These are phyloP conservation scores for Skeletonema grethae DNA, from an alignment of 108 stramenopile genomes.

Conservation along the genomic window DNA sequence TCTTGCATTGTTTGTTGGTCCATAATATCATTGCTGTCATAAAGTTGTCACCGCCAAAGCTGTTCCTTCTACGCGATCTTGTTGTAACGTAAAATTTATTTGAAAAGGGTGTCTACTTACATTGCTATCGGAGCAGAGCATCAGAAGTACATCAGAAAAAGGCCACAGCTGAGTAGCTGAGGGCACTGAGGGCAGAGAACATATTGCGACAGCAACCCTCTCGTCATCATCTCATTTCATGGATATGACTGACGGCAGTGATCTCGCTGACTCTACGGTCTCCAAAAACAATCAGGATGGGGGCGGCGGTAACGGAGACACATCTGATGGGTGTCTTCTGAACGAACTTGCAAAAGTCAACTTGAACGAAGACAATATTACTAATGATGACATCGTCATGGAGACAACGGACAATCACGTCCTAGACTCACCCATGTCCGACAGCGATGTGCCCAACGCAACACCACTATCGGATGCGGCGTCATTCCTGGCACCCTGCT, in stretches of 20 bases:
- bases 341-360: constrained; percentile 1
- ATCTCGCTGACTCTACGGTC: neutral
- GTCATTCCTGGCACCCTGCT: neutral
- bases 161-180: too few species aligned
- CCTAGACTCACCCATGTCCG: neutral
- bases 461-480: constrained; percentile 2
- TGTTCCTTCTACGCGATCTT: too few species aligned
- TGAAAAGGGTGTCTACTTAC: too few species aligned
- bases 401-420: neutral
- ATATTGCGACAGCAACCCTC: neutral
- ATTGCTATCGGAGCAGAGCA: too few species aligned
- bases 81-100: too few species aligned
- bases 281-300: neutral
- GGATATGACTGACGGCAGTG: neutral
- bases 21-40: too few species aligned
- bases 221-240: neutral
- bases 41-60: too few species aligned
- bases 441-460: constrained; percentile 2
- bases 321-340: neutral
- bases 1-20: too few species aligned
- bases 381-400: neutral
- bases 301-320: neutral
- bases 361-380: neutral
- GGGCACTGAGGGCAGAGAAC: too few species aligned
- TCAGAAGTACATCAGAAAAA: too few species aligned